phyloP scores from a whole-genome alignment of 1,284 basidiomycete genomes.

The Caloboletus inedulis region DNA sequence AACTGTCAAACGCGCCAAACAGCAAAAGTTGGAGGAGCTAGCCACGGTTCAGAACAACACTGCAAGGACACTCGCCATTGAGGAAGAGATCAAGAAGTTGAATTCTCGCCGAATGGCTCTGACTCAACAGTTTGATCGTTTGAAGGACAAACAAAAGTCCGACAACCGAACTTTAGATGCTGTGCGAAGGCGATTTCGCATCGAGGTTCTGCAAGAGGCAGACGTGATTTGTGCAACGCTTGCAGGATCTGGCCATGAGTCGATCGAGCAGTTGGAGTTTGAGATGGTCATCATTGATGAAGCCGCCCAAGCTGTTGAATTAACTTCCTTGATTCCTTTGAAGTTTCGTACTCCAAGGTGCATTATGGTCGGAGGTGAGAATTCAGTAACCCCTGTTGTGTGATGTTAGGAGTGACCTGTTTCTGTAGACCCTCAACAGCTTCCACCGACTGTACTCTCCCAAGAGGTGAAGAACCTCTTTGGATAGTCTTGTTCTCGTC shows the following conservation, averaged over 20 bases:
- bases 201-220: conserved; percentile 80
- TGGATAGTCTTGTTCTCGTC: not conserved
- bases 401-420: not conserved
- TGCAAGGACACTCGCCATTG: conserved; percentile 48
- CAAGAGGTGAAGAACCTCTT: conserved; percentile 48
- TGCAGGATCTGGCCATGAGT: conserved; percentile 90
- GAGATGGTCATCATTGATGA: conserved; percentile 98
- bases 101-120: conserved; percentile 63
- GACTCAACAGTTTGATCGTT: conserved; percentile 69
- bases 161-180: conserved; percentile 77
- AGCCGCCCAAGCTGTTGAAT: conserved; percentile 95
- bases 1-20: conserved; percentile 58
- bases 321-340: conserved; percentile 95
- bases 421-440: conserved; percentile 84
- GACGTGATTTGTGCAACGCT: conserved; percentile 96
- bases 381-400: not conserved
- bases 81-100: conserved; percentile 69
- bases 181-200: conserved; percentile 65
- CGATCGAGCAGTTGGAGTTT: conserved; percentile 82
- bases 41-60: conserved; percentile 50
- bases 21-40: conserved; percentile 64
- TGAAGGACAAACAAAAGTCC: conserved; percentile 78
- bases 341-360: conserved; percentile 85
- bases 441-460: conserved; percentile 96
- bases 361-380: conserved; percentile 89